Percentiles rank a stretch among this genome's conserved stretches.
Evolutionary conservation across 2,329 filamentous ascomycete species (phyloP).

Genomic region (Tolypocladium sp.): DNA sequence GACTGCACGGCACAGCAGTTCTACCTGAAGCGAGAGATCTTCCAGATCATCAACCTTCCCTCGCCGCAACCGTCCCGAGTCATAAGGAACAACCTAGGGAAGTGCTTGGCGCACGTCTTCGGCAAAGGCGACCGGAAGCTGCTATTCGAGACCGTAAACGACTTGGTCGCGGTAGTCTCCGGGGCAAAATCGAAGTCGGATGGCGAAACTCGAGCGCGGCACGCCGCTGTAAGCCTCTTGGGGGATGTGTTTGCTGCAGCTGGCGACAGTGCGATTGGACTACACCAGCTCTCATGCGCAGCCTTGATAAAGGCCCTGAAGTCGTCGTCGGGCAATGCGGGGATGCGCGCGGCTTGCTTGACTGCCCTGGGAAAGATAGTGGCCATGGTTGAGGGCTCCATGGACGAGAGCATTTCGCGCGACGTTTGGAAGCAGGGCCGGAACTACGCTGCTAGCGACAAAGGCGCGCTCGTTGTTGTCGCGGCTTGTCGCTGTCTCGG

Average conservation of each 20-base stretch:
- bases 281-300: conserved; percentile 66
- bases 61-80: conserved; percentile 79
- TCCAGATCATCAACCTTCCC: conserved; percentile 82
- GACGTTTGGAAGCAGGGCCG: conserved; percentile 91
- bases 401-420: conserved; percentile 78
- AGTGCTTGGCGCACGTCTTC: conserved; percentile 76
- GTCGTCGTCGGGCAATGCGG: conserved; percentile 67
- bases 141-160: conserved; percentile 90
- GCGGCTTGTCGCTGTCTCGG: conserved; percentile 73
- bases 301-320: conserved; percentile 74
- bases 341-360: conserved; percentile 71
- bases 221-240: conserved; percentile 79
- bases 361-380: conserved; percentile 66
- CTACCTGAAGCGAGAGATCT: conserved; percentile 86
- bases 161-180: conserved; percentile 65
- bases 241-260: conserved; percentile 87
- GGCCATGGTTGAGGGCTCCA: conserved; percentile 62
- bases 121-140: conserved; percentile 80
- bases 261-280: conserved; percentile 81
- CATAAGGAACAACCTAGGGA: conserved; percentile 80
- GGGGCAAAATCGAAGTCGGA: conserved; percentile 67
- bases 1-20: conserved; percentile 83
- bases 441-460: conserved; percentile 68
- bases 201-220: conserved; percentile 67
- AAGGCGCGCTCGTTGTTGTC: conserved; percentile 70